These are phyloP conservation scores for Globisporangium canariense DNA, from an alignment of 352 stramenopile species.

Conservation along the genomic window DNA sequence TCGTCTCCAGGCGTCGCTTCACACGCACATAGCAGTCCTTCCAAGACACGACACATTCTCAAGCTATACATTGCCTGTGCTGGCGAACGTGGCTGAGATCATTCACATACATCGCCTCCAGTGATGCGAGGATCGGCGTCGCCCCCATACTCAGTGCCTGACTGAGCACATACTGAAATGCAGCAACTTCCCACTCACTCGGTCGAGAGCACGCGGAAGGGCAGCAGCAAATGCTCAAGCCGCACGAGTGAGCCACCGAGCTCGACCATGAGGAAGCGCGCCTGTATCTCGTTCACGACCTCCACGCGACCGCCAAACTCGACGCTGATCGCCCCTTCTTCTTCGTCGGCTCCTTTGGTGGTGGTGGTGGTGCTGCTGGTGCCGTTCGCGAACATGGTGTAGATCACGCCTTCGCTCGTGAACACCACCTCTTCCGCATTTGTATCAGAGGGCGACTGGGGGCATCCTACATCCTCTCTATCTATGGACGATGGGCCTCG, in stretches of 20 bases:
- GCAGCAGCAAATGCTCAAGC: constrained; percentile 9
- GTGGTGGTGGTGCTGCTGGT: neutral
- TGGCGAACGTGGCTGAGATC: too few species aligned
- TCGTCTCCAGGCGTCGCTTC: too few species aligned
- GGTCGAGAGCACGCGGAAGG: constrained; percentile 9
- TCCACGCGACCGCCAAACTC: constrained; percentile 10
- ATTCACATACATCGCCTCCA: too few species aligned
- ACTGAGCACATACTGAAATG: too few species aligned
- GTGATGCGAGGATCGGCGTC: too few species aligned
- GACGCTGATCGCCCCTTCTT: neutral
- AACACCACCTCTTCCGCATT: constrained; percentile 2
- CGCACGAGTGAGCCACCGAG: constrained; percentile 9
- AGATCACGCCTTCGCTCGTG: constrained; percentile 5
- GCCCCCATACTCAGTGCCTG: too few species aligned
- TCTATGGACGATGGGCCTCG: neutral
- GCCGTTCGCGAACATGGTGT: neutral
- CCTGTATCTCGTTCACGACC: constrained; percentile 12
- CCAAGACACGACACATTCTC: too few species aligned
- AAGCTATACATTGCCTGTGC: too few species aligned
- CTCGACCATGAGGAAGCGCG: constrained; percentile 15
- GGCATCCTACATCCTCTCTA: too few species aligned
- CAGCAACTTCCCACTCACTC: neutral
- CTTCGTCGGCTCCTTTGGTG: neutral
- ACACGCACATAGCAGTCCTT: too few species aligned
- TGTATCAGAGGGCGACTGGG: neutral